Conservation (phyloP, 75 land plant species). For the Cryptomeria japonica region DNA sequence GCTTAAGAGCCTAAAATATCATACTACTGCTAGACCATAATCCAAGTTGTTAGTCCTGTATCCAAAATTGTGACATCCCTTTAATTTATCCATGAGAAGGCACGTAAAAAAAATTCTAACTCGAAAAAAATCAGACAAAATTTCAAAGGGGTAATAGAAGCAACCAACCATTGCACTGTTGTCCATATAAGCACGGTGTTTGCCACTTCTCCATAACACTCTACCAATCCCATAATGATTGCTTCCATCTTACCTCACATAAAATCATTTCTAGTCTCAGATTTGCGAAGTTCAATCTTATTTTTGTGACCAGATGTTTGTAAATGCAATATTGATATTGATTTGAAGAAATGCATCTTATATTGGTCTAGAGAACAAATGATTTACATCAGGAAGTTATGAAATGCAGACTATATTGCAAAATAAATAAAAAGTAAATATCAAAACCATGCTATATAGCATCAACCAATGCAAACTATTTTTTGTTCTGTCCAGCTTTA, state of each 20-base stretch:
- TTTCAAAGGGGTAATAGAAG: background rate
- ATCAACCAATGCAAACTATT: background rate
- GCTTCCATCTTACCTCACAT: background rate
- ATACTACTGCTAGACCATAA: background rate
- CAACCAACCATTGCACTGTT: background rate
- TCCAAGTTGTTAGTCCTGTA: background rate
- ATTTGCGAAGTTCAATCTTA: background rate
- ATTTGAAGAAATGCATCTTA: background rate
- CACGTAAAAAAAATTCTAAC: background rate
- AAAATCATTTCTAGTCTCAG: background rate
- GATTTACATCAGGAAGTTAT: too few relatives aligned
- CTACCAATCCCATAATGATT: background rate
- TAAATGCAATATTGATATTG: background rate
- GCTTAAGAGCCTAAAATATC: background rate
- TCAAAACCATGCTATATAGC: too few relatives aligned
- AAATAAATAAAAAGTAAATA: too few relatives aligned
- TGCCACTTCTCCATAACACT: background rate
- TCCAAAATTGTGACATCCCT: background rate
- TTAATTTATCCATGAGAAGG: background rate
- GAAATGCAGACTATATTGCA: too few relatives aligned
- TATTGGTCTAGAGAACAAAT: background rate
- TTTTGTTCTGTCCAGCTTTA: background rate
- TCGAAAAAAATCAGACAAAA: background rate
- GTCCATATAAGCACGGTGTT: background rate
- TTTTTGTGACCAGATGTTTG: background rate